Percentiles rank a stretch among this genome's conserved stretches.
Conservation (phyloP, 805 yeast species). For the Vanderwaltozyma tropicalis region DNA sequence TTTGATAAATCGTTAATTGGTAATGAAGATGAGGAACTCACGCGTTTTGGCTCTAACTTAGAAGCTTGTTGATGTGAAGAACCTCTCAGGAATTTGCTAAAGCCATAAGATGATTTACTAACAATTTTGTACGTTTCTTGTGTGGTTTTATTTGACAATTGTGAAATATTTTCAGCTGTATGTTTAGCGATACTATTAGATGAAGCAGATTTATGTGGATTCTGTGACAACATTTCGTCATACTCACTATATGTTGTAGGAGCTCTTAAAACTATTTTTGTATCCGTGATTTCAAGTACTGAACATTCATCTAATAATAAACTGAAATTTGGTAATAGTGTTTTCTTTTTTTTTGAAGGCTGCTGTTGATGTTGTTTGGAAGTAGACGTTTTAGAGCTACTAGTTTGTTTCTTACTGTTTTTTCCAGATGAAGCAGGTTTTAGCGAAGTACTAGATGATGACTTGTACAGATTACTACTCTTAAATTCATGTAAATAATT, state of each 20-base stretch:
- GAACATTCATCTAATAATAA: constrained; percentile 31
- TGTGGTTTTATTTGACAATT: background rate
- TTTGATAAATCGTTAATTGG: background rate
- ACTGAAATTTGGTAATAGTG: constrained; percentile 36
- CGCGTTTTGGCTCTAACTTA: no score
- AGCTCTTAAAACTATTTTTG: constrained; percentile 7
- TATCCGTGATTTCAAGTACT: constrained; percentile 26
- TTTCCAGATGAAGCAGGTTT: background rate
- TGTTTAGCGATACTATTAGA: background rate
- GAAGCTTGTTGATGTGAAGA: background rate
- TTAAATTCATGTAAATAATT: constrained; percentile 60
- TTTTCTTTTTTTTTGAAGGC: constrained; percentile 29
- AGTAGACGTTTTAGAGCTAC: no score
- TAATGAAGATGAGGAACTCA: background rate
- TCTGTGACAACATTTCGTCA: background rate
- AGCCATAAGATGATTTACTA: constrained; percentile 9
- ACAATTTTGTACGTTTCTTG: constrained; percentile 12
- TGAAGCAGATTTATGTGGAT: background rate
- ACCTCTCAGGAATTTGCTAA: constrained; percentile 15
- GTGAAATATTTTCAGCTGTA: background rate
- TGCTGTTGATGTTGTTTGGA: background rate
- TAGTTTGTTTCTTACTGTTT: no score
- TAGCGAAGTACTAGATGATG: background rate
- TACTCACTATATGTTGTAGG: constrained; percentile 3
- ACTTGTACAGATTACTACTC: constrained; percentile 26